Evolutionary conservation across 208 protist genomes (phyloP), one percentile per base, ranked within the genome.

Genomic region (Trypanosoma boissoni): DNA sequence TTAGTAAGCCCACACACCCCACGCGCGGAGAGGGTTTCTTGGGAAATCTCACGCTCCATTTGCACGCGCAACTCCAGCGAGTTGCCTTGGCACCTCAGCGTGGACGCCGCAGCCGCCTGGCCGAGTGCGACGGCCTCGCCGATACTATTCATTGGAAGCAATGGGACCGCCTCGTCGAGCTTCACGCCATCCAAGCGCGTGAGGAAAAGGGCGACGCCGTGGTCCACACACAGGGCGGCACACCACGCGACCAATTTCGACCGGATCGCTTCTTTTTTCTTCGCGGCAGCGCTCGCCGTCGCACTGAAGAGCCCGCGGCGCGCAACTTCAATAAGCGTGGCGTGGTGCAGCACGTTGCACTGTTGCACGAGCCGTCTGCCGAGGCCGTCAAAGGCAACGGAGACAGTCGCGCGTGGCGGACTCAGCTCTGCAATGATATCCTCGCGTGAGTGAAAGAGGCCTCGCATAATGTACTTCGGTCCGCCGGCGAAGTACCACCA

Each of bases 1-100:
- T 97, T 97, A 18, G 70, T 72, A 29, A 97, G 62, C 6, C 91
- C 91, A 53, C 87, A 89, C 29, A 88, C 65, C 55, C 87, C 83
- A 50, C 63, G 67, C 24, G 51, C 58, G 18, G 37, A 39, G 44
- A 61, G 34, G 8, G 34, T 39, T 39, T n/a, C n/a, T n/a, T n/a
- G n/a, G n/a, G n/a, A 34, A 49, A 0, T 31, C 1, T 18, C 23
- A 14, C 29, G 23, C 18, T 43, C 36, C 10, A 39, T 18, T n/a
- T n/a, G n/a, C n/a, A n/a, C n/a, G n/a, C n/a, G n/a, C n/a, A n/a
- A n/a, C n/a, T n/a, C n/a, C n/a, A n/a, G n/a, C n/a, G n/a, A n/a
- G n/a, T n/a, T n/a, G n/a, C n/a, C n/a, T n/a, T n/a, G n/a, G n/a
- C n/a, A n/a, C n/a, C n/a, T n/a, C n/a, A n/a, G n/a, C n/a, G n/a